These are phyloP conservation scores for Fusarium chuoi DNA, from an alignment of 2,329 filamentous ascomycete genomes.

Conservation along the genomic window DNA sequence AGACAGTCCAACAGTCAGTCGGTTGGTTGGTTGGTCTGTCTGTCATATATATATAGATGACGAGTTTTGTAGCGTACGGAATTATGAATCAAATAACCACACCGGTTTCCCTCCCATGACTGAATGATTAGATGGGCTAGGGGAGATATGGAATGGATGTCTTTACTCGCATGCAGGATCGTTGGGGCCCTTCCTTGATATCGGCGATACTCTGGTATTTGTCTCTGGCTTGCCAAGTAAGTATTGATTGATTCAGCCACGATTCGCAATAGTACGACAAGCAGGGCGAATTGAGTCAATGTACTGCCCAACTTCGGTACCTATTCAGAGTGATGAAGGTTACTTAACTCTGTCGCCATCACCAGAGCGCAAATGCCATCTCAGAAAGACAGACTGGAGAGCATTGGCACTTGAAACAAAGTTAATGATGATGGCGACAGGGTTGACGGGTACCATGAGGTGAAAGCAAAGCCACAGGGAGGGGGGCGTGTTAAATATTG, in stretches of 20 bases:
- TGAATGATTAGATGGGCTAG: neutral
- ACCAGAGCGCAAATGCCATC: neutral
- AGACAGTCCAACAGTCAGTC: neutral
- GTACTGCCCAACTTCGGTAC: neutral
- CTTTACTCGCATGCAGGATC: constrained; percentile 7
- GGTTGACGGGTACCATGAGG: neutral
- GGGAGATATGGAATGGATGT: constrained; percentile 15
- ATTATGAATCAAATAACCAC: constrained; percentile 7
- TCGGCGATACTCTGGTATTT: neutral
- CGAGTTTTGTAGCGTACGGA: neutral
- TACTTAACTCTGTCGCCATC: neutral
- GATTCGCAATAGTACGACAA: neutral
- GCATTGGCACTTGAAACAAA: neutral
- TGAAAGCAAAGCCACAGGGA: neutral
- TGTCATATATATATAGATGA: neutral
- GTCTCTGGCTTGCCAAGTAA: neutral
- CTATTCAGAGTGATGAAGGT: neutral
- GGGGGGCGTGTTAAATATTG: constrained; percentile 4
- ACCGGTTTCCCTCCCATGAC: neutral
- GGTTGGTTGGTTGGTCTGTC: neutral
- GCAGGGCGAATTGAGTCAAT: neutral
- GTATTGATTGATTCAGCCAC: neutral
- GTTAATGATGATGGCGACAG: neutral
- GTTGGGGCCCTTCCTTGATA: neutral
- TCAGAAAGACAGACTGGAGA: neutral